Base-by-base conservation (phyloP, 768 basidiomycete species). In the Mycena galericulata region DNA sequence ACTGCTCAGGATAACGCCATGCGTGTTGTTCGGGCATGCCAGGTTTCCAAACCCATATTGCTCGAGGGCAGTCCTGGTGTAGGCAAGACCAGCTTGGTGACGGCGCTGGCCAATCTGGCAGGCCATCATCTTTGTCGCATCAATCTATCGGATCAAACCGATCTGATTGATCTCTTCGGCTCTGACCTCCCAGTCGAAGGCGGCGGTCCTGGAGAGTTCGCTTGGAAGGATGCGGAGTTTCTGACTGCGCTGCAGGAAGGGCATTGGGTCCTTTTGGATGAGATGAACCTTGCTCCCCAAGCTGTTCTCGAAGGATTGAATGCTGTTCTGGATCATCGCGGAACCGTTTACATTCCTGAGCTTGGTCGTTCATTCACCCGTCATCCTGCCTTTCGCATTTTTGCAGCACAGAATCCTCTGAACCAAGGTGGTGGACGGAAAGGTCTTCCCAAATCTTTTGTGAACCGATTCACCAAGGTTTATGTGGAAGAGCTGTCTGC, bases 201-300 rank as follows among this genome's bases (percentile, higher is more conserved):
- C 38, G 96, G 96, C 49, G 83, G 84, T 18, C 89, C 95, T 4
- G 97, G 97, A 46, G 94, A 98, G 76, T 99, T 99, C 76, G 91
- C 91, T 2, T 99, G 98, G 98, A 95, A 92, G 78, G 96, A 99
- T 70, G 98, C 97, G 0, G 96, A 97, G 64, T 99, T 99, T 77
- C 84, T 99, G 45, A 89, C 88, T 65, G 97, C 98, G 1, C 81
- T 99, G 80, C 96, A 98, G 76, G 87, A 93, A n/a, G 98, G 98
- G 1, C 90, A 95, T 67, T 99, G 98, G 98, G 97, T 99, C 7
- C 88, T 99, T 8, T 87, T 99, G 12, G 98, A 99, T 76, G 98
- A 99, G 78, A 99, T 99, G 98, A 99, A 99, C 76, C 86, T 99
- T 41, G 97, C 97, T 0, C 95, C 97, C 32, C 97, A 99, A 75